These are phyloP conservation scores for Datisca glomerata DNA, from an alignment of 306 rosid genomes.

Conservation along the genomic window DNA sequence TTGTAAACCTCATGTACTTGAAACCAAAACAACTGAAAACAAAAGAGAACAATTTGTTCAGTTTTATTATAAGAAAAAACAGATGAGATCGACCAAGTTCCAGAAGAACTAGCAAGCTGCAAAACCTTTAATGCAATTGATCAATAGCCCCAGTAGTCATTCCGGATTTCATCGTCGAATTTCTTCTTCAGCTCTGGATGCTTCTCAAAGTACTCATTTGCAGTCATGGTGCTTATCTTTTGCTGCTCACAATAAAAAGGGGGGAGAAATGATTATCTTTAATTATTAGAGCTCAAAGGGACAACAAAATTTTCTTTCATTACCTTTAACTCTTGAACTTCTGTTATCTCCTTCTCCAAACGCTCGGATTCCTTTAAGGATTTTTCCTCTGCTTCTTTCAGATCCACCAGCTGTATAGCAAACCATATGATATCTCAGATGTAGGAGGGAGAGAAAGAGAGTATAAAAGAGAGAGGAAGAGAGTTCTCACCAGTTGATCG, in stretches of 20 bases:
- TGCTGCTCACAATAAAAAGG: slow-evolving; percentile 30
- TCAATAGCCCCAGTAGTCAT: slow-evolving; percentile 89
- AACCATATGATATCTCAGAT: slow-evolving; percentile 6
- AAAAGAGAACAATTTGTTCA: slow-evolving; percentile 29
- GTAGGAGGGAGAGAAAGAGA: slow-evolving; percentile 1
- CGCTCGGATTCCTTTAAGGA: slow-evolving; percentile 90
- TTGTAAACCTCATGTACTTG: slow-evolving; percentile 12
- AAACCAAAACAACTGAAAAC: slow-evolving; percentile 21
- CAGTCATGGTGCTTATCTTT: slow-evolving; percentile 87
- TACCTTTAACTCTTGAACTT: slow-evolving; percentile 88
- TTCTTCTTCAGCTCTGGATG: slow-evolving; percentile 89
- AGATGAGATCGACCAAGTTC: slow-evolving; percentile 23
- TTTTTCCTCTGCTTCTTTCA: slow-evolving; percentile 79
- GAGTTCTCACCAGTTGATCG: slow-evolving; percentile 63
- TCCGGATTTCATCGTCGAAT: slow-evolving; percentile 89
- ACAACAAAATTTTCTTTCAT: slow-evolving; percentile 1
- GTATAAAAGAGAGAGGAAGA: not conserved
- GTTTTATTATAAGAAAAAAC: slow-evolving; percentile 42
- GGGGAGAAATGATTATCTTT: no score
- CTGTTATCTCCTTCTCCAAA: slow-evolving; percentile 74
- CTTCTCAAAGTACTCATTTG: slow-evolving; percentile 82
- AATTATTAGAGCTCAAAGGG: no score
- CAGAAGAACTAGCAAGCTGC: slow-evolving; percentile 20
- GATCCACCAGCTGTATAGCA: slow-evolving; percentile 59
- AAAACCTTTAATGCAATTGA: slow-evolving; percentile 8